Evolutionary conservation across 2,329 filamentous ascomycete species (phyloP), one percentile per base, ranked within the genome.

Genomic region (Metarhizium album): DNA sequence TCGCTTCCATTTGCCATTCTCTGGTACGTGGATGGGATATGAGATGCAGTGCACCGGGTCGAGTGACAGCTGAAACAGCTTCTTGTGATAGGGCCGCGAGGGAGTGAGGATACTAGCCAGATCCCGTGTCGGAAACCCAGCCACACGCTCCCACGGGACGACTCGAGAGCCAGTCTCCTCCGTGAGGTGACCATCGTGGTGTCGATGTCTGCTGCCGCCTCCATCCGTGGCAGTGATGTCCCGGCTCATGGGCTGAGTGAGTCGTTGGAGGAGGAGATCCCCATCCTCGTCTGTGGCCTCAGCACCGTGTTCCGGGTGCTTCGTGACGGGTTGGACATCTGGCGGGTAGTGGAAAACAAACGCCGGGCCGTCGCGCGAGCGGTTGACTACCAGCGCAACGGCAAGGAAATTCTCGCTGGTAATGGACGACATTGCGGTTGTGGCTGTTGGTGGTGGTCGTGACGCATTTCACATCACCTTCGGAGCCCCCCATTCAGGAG

Each of bases 291-390:
- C 49, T 20, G n/a, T 22, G 3, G 47, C 13, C 35, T 64, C 68
- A 13, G 66, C 62, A 16, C 64, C 55, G 16, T 29, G 42, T 24
- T 61, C 62, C 4, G 64, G 57, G n/a, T 65, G 63, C 27, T 67
- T 65, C 16, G 66, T 57, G 60, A 55, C 64, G 46, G 62, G 66
- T 54, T 66, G 63, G 42, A 79, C 73, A 45, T 71, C 65, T n/a
- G 83, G 77, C n/a, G 89, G 89, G 62, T 93, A 93, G 67, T 95
- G 87, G 67, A 90, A 95, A 60, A 93, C 85, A 60, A 93, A 85
- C 56, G 83, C 81, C 27, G 89, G 86, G 16, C 89, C 88, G 59
- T 87, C 85, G 57, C 85, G 82, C 33, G 86, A 87, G 57, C 86
- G 79, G 60, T 81, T 81, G 60, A 87, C 81, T 57, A 90, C 80